These are phyloP conservation scores for Haematococcus sp. DNA, from an alignment of 139 green algal species.

Conservation along the genomic window DNA sequence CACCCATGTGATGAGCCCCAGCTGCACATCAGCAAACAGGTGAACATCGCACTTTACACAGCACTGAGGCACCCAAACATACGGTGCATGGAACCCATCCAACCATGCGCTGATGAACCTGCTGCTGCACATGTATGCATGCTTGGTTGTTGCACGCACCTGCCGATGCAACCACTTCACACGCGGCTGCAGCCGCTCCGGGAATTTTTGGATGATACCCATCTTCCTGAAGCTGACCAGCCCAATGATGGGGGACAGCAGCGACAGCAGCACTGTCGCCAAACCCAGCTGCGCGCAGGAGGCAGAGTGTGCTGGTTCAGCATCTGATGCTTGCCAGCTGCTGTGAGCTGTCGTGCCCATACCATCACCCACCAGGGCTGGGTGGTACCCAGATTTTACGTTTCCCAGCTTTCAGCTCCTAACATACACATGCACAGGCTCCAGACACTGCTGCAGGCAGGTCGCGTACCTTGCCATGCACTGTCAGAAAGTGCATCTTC, in stretches of 20 bases:
- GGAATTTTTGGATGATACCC: constrained; percentile 49
- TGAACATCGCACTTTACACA: no score
- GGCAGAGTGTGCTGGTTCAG: not conserved
- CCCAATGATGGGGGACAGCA: constrained; percentile 45
- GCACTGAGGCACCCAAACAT: no score
- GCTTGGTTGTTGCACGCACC: no score
- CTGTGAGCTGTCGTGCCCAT: not conserved
- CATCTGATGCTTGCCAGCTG: not conserved
- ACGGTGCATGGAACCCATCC: no score
- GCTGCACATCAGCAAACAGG: no score
- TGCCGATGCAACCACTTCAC: constrained; percentile 56
- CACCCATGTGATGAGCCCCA: no score
- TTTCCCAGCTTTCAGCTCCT: no score
- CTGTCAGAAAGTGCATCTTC: constrained; percentile 40
- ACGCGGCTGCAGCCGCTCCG: constrained; percentile 35
- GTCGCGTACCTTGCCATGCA: constrained; percentile 36
- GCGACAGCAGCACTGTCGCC: constrained; percentile 37
- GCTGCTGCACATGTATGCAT: no score
- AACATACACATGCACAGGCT: no score
- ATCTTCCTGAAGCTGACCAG: constrained; percentile 51
- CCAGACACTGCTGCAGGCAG: not conserved
- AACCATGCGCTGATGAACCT: no score
- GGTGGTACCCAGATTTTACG: no score
- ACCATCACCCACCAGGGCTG: no score
- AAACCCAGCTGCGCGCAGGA: constrained; percentile 38